phyloP scores from a whole-genome alignment of 495 filamentous ascomycete genomes.

The Hypoxylon intermedium region DNA sequence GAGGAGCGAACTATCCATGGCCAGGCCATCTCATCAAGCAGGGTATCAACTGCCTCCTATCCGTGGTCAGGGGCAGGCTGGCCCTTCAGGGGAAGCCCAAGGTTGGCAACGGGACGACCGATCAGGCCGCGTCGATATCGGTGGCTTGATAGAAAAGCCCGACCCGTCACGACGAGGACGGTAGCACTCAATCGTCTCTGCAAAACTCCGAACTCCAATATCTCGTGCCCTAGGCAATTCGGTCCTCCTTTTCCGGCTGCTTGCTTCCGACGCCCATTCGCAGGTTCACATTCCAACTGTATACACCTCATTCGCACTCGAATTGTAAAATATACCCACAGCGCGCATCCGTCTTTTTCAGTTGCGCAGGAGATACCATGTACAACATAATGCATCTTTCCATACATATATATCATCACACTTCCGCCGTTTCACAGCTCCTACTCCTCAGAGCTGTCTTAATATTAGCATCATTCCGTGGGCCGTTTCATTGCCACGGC shows the following conservation, averaged over 20 bases:
- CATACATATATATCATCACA: constrained; percentile 38
- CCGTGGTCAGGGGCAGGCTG: constrained; percentile 49
- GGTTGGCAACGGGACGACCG: constrained; percentile 54
- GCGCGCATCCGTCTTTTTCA: constrained; percentile 36
- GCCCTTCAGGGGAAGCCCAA: constrained; percentile 42
- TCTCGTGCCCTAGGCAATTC: constrained; percentile 6
- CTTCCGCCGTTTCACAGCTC: constrained; percentile 23
- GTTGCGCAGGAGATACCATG: constrained; percentile 46
- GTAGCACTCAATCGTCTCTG: constrained; percentile 24
- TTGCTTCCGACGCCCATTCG: constrained; percentile 13
- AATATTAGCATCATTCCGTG: constrained; percentile 27
- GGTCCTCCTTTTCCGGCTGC: not conserved
- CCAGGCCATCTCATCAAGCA: constrained; percentile 45
- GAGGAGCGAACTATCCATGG: constrained; percentile 51
- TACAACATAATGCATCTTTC: constrained; percentile 48
- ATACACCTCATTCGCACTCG: constrained; percentile 28
- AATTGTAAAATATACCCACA: constrained; percentile 39
- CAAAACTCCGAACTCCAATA: constrained; percentile 7
- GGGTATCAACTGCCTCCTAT: constrained; percentile 62
- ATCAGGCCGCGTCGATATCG: constrained; percentile 59
- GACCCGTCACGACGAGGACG: constrained; percentile 40
- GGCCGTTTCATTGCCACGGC: constrained; percentile 4
- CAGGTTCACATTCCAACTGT: constrained; percentile 32
- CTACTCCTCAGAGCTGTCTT: constrained; percentile 20
- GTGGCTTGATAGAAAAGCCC: constrained; percentile 59